These are phyloP conservation scores for Parathielavia appendiculata DNA, from an alignment of 495 filamentous ascomycete genomes.

Conservation along the genomic window DNA sequence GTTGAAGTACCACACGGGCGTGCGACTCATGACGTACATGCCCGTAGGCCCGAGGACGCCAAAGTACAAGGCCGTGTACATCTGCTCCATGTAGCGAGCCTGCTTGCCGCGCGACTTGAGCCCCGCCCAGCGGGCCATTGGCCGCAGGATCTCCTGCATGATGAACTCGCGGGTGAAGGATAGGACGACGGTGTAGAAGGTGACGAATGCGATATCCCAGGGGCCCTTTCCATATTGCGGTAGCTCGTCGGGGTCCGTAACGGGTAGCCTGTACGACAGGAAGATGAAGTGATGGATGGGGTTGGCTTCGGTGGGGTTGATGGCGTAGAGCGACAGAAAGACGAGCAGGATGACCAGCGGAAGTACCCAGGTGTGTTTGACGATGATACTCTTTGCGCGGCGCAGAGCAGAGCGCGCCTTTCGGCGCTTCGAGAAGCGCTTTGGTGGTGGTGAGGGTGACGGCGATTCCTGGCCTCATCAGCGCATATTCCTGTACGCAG, in stretches of 20 bases:
- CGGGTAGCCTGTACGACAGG: conserved; percentile 78
- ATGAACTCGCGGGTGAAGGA: conserved; percentile 94
- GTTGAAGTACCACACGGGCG: conserved; percentile 98
- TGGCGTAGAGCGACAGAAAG: conserved; percentile 61
- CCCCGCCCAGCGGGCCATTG: conserved; percentile 63
- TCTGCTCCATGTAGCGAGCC: conserved; percentile 92
- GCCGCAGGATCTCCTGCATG: conserved; percentile 88
- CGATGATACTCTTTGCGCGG: conserved; percentile 58
- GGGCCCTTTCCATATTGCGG: conserved; percentile 85
- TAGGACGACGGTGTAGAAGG: conserved; percentile 84
- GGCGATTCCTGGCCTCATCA: conserved; percentile 22
- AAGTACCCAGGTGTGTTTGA: conserved; percentile 75
- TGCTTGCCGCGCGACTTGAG: conserved; percentile 75
- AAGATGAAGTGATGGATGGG: conserved; percentile 84
- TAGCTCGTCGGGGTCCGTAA: conserved; percentile 45
- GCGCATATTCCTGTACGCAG: neutral
- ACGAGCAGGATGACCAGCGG: conserved; percentile 65
- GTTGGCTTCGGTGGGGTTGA: conserved; percentile 77
- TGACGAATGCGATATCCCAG: conserved; percentile 79
- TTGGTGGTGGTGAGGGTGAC: conserved; percentile 28
- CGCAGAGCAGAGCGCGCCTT: conserved; percentile 59
- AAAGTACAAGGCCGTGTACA: conserved; percentile 97
- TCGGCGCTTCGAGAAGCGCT: conserved; percentile 49
- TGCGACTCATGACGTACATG: conserved; percentile 84
- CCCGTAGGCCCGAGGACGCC: conserved; percentile 77